Evolutionary conservation across 2,329 filamentous ascomycete genomes (phyloP).

Genomic region (Ceratocystiopsis minuta): DNA sequence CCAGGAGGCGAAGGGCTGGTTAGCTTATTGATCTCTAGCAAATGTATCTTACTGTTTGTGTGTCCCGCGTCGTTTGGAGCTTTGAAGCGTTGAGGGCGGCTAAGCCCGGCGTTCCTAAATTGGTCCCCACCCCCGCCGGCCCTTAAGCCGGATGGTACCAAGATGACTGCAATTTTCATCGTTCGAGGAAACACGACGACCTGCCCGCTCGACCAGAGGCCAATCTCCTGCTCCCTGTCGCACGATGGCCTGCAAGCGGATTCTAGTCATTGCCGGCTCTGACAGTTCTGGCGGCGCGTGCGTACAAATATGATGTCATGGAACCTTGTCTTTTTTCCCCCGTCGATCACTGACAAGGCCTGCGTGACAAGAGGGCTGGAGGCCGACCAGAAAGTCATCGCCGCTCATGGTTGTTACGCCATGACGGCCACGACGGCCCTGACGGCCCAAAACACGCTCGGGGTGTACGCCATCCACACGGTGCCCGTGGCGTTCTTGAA

Average conservation of each 20-base stretch:
- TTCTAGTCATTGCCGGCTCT: conserved; percentile 73
- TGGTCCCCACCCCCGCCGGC: no score
- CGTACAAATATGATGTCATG: conserved; percentile 16
- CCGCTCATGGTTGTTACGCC: conserved; percentile 82
- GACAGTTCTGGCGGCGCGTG: conserved; percentile 82
- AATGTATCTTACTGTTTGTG: not conserved
- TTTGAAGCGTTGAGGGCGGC: no score
- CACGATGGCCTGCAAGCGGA: conserved; percentile 22
- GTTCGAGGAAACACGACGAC: not conserved
- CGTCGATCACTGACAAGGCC: conserved; percentile 29
- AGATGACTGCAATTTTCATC: no score
- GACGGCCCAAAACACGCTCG: conserved; percentile 87
- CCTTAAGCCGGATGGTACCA: no score
- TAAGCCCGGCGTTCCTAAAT: no score
- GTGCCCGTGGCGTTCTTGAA: conserved; percentile 62
- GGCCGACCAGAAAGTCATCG: conserved; percentile 87
- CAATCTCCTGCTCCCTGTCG: no score
- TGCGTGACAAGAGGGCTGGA: conserved; percentile 45
- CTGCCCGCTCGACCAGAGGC: not conserved
- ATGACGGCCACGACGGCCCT: conserved; percentile 91
- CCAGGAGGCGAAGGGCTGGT: conserved; percentile 1
- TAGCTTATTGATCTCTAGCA: not conserved
- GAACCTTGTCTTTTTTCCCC: not conserved
- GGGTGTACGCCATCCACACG: conserved; percentile 65
- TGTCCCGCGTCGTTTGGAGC: no score